Evolutionary conservation across 495 filamentous ascomycete genomes (phyloP).

Genomic region (Symbiotaphrina buchneri): DNA sequence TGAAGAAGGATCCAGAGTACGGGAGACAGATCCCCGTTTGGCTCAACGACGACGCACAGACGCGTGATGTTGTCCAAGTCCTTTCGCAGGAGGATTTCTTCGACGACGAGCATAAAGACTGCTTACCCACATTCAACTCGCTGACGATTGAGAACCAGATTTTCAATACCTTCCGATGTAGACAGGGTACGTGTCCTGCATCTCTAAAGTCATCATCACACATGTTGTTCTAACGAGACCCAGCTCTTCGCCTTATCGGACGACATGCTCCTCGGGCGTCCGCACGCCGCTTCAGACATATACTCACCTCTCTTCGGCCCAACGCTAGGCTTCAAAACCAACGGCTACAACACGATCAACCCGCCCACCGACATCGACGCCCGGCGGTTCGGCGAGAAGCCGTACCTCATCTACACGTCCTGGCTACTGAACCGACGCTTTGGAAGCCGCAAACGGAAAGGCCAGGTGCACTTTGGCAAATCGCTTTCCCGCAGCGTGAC

Average conservation of each 20-base stretch:
- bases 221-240: constrained; percentile 12
- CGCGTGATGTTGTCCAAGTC: constrained; percentile 13
- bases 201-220: no score
- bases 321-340: constrained; percentile 18
- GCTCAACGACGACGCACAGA: constrained; percentile 13
- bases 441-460: constrained; percentile 18
- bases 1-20: constrained; percentile 7
- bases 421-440: constrained; percentile 20
- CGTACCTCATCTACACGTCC: constrained; percentile 20
- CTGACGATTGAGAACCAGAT: constrained; percentile 20
- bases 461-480: constrained; percentile 19
- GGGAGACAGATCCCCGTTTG: constrained; percentile 15
- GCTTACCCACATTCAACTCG: constrained; percentile 21
- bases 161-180: no score
- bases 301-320: constrained; percentile 20
- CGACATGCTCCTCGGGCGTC: constrained; percentile 20
- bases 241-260: constrained; percentile 19
- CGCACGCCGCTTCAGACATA: constrained; percentile 17
- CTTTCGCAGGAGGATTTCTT: constrained; percentile 20
- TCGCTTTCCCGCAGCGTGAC: constrained; percentile 16
- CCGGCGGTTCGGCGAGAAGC: constrained; percentile 22
- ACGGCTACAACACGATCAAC: constrained; percentile 16
- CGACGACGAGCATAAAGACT: constrained; percentile 13
- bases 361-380: no score
- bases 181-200: no score